phyloP scores from a whole-genome alignment of 495 filamentous ascomycete species.

The Aspergillus panamensis region DNA sequence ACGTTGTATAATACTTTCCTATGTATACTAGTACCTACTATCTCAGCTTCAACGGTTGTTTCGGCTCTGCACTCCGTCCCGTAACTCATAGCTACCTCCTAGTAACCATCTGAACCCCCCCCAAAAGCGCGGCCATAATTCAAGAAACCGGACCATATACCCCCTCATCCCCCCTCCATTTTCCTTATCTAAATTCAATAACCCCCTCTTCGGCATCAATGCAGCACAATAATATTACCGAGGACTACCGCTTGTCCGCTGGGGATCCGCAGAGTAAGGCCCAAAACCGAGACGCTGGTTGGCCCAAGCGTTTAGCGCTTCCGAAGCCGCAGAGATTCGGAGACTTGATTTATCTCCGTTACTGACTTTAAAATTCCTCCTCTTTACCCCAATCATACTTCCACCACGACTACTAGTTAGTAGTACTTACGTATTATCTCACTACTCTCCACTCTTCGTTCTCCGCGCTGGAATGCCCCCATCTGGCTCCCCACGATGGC shows the following conservation, averaged over 20 bases:
- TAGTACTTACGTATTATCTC: neutral
- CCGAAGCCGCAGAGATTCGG: conserved; percentile 30
- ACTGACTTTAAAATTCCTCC: conserved; percentile 9
- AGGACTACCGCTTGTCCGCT: conserved; percentile 21
- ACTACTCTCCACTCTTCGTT: conserved; percentile 11
- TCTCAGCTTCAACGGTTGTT: no score
- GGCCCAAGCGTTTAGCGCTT: conserved; percentile 27
- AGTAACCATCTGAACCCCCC: neutral
- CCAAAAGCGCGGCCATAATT: neutral
- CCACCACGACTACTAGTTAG: neutral
- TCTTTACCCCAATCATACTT: neutral
- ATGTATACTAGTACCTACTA: conserved; percentile 12
- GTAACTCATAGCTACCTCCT: neutral
- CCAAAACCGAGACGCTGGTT: conserved; percentile 39
- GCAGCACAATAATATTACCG: conserved; percentile 13
- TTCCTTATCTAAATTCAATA: neutral
- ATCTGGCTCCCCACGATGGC: conserved; percentile 34
- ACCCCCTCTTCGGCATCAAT: no score
- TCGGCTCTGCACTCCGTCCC: neutral
- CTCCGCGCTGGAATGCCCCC: conserved; percentile 25
- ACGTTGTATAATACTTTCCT: conserved; percentile 10
- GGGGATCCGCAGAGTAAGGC: neutral
- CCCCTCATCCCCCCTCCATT: neutral
- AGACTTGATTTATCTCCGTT: conserved; percentile 40
- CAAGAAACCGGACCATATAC: neutral